Percentiles rank a stretch among this genome's conserved stretches.
Conservation (phyloP, 345 rosid species). For the Cardamine occulta region DNA sequence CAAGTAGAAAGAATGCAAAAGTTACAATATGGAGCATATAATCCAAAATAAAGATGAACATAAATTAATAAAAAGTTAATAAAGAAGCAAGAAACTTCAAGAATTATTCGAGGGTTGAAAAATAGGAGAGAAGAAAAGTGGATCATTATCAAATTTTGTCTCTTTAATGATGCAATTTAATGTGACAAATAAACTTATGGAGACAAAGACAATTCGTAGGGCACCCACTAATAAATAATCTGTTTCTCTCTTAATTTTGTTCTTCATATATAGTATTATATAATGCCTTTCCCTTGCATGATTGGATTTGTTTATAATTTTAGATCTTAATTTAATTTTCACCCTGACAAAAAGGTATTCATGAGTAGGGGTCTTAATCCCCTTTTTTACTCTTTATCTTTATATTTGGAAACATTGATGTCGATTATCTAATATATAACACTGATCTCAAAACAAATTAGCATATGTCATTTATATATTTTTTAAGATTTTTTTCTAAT, state of each 20-base stretch:
- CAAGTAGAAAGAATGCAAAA: conserved; percentile 26
- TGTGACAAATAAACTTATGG: conserved; percentile 26
- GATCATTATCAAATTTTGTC: conserved; percentile 36
- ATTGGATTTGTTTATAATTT: conserved; percentile 20
- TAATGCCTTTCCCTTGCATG: conserved; percentile 11
- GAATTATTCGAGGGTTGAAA: conserved; percentile 43
- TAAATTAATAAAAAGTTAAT: conserved; percentile 33
- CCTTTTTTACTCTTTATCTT: conserved; percentile 1
- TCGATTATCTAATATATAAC: not conserved
- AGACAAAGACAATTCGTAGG: conserved; percentile 45
- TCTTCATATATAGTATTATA: not conserved
- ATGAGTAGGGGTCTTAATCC: conserved; percentile 9
- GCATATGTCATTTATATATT: not conserved
- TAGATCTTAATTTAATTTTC: conserved; percentile 1
- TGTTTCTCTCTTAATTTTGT: conserved; percentile 31
- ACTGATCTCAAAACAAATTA: not conserved
- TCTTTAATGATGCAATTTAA: conserved; percentile 35
- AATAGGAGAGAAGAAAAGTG: conserved; percentile 35
- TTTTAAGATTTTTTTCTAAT: no score
- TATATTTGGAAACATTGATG: conserved; percentile 4
- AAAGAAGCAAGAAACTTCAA: conserved; percentile 50
- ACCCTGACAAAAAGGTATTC: conserved; percentile 10
- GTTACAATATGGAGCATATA: conserved; percentile 36
- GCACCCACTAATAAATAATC: conserved; percentile 32
- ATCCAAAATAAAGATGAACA: conserved; percentile 40